Conservation (phyloP, 768 basidiomycete species). For the Xanthoconium purpureum region DNA sequence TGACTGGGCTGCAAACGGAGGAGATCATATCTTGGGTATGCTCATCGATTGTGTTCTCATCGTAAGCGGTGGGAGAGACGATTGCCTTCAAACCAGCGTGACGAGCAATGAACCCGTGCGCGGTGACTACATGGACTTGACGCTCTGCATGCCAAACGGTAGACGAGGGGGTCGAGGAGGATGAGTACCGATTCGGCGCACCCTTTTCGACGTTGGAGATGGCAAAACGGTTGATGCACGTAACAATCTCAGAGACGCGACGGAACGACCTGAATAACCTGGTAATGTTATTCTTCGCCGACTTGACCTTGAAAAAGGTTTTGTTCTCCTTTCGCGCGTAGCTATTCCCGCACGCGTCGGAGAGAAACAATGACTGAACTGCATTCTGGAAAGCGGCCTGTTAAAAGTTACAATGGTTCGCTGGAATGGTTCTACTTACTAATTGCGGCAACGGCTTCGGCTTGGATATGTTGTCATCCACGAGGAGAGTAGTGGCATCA, state of each 20-base stretch:
- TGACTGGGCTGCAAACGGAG: background rate
- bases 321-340: conserved; percentile 2
- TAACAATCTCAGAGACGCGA: background rate
- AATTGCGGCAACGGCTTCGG: background rate
- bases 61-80: background rate
- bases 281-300: conserved; percentile 10
- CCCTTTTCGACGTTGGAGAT: background rate
- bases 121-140: background rate
- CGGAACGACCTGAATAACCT: conserved; percentile 15
- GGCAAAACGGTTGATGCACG: background rate
- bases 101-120: background rate
- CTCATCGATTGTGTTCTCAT: background rate
- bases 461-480: background rate
- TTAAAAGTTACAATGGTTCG: background rate
- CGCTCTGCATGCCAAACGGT: background rate
- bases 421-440: background rate
- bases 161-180: too few species aligned
- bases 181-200: background rate
- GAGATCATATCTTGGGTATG: background rate
- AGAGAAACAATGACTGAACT: background rate
- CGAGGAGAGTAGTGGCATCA: background rate
- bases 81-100: background rate
- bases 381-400: background rate
- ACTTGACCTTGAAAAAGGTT: conserved; percentile 11
- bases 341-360: background rate